Base-by-base conservation (phyloP, 345 rosid species). In the Hirschfeldia incana region DNA sequence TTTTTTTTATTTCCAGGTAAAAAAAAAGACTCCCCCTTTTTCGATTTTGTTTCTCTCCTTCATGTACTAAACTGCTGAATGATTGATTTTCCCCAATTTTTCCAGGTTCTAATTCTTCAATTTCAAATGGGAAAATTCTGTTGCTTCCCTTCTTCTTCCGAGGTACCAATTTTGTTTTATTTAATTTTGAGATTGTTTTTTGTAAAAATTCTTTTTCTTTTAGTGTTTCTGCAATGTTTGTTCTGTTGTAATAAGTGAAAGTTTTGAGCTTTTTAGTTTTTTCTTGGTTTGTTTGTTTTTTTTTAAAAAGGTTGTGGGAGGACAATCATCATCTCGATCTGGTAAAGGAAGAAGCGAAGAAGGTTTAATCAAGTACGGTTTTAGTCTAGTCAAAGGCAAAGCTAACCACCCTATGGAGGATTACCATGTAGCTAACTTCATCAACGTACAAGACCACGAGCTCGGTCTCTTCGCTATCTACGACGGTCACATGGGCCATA, bases 381-480 rank as follows among this genome's bases (percentile, higher is more conserved):
- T 87, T 76, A 85, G 89, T 80, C 83, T 91, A 71, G 81, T 88
- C 7, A 89, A 89, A 86, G 97, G 97, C 60, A 91, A 84, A 86
- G 97, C 97, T 65, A 91, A 82, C 75, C 97, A 91, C 78, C 97
- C 97, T 1, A 91, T 91, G 97, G 97, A 91, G 74, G 97, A 91
- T 82, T 91, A 83, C 81, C 91, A 88, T 76, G 93, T 89, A 4
- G 91, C 97, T 5, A 87, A 91, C 82, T 89, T 89, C 62, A 30
- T 83, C 80, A 87, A 86, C 63, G 60, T 78, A 67, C 79, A 89
- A 74, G 91, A 59, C 29, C 91, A 85, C 26, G 94, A 91, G 55
- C 75, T 91, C 28, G 97, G 97, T 51, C 81, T 91, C 0, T 91
- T 91, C 53, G 97, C 97, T 9, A 86, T 91, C 66, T 91, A 85